Evolutionary conservation across 495 filamentous ascomycete species (phyloP).

Genomic region (Pyrenopolyporus hunteri): DNA sequence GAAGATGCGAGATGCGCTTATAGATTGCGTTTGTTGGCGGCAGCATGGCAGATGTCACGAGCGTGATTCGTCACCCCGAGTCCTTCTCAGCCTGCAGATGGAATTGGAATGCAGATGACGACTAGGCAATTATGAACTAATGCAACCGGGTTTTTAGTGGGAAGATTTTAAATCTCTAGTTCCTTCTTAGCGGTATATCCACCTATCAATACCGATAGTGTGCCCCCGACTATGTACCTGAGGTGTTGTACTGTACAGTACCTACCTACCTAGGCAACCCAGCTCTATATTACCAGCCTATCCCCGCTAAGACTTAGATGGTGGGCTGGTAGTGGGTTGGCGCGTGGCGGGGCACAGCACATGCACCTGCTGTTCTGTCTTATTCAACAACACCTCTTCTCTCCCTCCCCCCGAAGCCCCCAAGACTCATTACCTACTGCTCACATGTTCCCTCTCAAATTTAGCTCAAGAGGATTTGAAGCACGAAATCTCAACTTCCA

Average conservation of each 20-base stretch:
- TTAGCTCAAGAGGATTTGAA: conserved; percentile 18
- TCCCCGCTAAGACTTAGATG: no score
- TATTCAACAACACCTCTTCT: conserved; percentile 13
- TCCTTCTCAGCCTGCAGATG: conserved; percentile 9
- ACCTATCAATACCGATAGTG: conserved; percentile 16
- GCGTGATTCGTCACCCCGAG: conserved; percentile 28
- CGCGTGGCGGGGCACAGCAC: conserved; percentile 29
- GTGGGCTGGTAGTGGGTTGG: conserved; percentile 2
- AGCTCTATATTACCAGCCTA: no score
- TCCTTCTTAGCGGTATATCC: conserved; percentile 8
- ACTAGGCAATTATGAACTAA: conserved; percentile 23
- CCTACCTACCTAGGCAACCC: no score
- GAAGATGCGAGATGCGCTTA: background rate
- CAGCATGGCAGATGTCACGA: conserved; percentile 20
- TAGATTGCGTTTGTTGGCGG: no score
- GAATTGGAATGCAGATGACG: conserved; percentile 21
- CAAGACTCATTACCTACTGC: background rate
- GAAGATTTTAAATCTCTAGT: conserved; percentile 20
- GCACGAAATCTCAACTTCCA: background rate
- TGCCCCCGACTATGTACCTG: no score
- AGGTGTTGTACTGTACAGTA: no score
- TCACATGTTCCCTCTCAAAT: conserved; percentile 31
- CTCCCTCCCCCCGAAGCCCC: conserved; percentile 13
- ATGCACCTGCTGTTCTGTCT: conserved; percentile 16
- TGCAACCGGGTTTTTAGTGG: conserved; percentile 1